Base-by-base conservation (phyloP, 1,139 yeast species). In the Arxiozyma heterogenica region DNA sequence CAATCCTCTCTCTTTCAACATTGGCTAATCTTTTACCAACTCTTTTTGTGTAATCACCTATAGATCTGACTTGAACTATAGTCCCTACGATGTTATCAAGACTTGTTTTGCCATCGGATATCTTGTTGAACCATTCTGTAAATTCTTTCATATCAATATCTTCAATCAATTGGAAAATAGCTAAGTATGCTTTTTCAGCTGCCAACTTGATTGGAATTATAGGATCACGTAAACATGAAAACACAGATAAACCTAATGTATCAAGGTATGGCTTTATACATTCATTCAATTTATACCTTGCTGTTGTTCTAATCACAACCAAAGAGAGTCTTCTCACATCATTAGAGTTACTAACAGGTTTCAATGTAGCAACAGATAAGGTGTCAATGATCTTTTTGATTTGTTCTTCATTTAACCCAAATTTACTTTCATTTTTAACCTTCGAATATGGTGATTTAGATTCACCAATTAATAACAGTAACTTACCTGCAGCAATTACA, bases 131-230 rank as follows among this genome's bases (percentile, higher is more conserved):
- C 96, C 96, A 93, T 17, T 66, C 62, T 51, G 78, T 79, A 72
- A 88, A 88, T 30, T 71, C 66, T 0, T 61, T 69, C 71, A 79
- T 72, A n/a, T 77, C 75, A n/a, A 73, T 78, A 57, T 88, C 93
- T 45, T 85, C 90, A 30, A 88, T 83, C 59, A 91, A 74, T 54
- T 79, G 75, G 68, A 90, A 84, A 22, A 89, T 70, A 1, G 90
- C 81, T 63, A 91, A 71, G 68, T 79, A 91, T 0, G 96, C 91
- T 74, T 89, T 89, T 69, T 93, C 98, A 4, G 96, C 96, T 0
- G 98, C 97, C 58, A 93, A 77, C 65, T 90, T 90, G 61, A 93
- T 85, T 4, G 98, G 98, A 63, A 93, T 88, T 49, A 87, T 75
- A 18, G 83, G 78, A 63, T 91, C 96, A 61, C 98, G 79, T 47